phyloP scores from a whole-genome alignment of 768 basidiomycete species.

The Melanogaster broomeanus region DNA sequence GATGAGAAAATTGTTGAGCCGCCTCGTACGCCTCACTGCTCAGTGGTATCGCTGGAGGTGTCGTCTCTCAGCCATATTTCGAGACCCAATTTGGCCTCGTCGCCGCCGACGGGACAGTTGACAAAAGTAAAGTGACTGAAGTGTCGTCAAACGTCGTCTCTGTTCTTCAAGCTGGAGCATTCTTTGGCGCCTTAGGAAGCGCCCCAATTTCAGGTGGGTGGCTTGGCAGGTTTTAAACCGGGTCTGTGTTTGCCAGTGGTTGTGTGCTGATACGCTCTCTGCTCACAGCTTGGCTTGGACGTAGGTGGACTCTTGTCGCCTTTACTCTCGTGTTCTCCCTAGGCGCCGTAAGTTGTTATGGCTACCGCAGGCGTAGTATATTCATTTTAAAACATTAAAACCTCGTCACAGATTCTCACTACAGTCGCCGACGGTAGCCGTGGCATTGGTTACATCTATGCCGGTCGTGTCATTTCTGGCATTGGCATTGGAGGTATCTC shows the following conservation, averaged over 20 bases:
- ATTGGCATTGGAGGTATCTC: constrained; percentile 83
- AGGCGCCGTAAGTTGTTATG: constrained; percentile 62
- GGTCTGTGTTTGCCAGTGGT: background rate
- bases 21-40: background rate
- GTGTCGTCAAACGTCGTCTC: constrained; percentile 87
- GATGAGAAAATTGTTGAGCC: background rate
- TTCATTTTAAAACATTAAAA: background rate
- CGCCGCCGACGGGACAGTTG: constrained; percentile 42
- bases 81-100: constrained; percentile 60
- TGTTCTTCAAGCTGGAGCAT: constrained; percentile 83
- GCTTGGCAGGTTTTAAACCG: background rate
- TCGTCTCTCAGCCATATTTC: constrained; percentile 67
- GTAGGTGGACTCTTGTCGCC: constrained; percentile 59
- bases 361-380: too few relatives aligned
- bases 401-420: constrained; percentile 55
- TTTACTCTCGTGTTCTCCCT: constrained; percentile 66
- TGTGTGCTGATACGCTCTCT: background rate
- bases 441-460: constrained; percentile 72
- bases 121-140: constrained; percentile 43
- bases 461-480: constrained; percentile 78
- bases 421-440: constrained; percentile 59
- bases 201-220: constrained; percentile 66
- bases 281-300: constrained; percentile 58
- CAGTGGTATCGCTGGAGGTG: constrained; percentile 69
- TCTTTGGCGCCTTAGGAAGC: constrained; percentile 81